These are phyloP conservation scores for Trichophyton schoenleinii DNA, from an alignment of 2,329 filamentous ascomycete species.

Conservation along the genomic window DNA sequence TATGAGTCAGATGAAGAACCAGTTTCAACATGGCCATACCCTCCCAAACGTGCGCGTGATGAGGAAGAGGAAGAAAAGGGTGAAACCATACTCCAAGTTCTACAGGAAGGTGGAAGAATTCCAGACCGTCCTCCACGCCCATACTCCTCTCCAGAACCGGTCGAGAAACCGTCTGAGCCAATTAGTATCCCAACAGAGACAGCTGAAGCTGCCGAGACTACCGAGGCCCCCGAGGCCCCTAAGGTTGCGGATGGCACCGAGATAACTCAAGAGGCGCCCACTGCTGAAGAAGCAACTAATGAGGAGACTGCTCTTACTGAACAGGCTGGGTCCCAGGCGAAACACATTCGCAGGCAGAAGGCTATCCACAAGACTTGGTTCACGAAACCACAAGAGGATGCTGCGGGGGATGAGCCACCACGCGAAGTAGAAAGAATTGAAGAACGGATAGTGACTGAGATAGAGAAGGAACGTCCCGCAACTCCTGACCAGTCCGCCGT, in stretches of 20 bases:
- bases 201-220: not conserved
- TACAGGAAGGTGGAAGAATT: not conserved
- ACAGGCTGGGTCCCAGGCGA: not conserved
- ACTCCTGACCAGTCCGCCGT: not conserved
- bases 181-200: not conserved
- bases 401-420: not conserved
- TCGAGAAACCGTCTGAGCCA: not conserved
- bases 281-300: not conserved
- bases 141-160: not conserved
- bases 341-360: not conserved
- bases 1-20: not conserved
- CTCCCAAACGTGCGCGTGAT: not conserved
- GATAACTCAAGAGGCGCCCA: not conserved
- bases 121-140: not conserved
- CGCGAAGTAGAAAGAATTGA: not conserved
- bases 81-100: not conserved
- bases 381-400: not conserved
- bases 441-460: not conserved
- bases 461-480: slow-evolving; percentile 1
- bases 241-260: too few relatives aligned
- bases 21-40: not conserved
- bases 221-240: too few relatives aligned
- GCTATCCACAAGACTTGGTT: not conserved
- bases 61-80: not conserved
- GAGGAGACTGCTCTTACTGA: not conserved